Evolutionary conservation across 805 yeast genomes (phyloP).

Genomic region (Candida rishiriensis): DNA sequence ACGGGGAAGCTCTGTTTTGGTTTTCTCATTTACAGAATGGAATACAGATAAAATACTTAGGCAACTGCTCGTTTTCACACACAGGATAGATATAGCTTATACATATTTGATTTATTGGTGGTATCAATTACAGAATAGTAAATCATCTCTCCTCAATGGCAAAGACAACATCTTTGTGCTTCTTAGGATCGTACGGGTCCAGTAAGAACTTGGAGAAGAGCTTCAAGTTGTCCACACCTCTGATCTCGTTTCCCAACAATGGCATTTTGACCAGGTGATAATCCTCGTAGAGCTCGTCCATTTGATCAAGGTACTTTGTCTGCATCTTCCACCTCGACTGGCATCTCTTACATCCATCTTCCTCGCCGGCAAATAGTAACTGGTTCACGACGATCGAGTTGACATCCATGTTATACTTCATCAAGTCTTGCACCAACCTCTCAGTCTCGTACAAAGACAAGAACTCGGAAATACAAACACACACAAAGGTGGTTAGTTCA

Average conservation of each 20-base stretch:
- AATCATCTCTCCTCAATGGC: conserved; percentile 45
- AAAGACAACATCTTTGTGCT: conserved; percentile 49
- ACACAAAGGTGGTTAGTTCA: conserved; percentile 89
- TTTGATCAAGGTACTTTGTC: conserved; percentile 88
- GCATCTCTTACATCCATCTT: conserved; percentile 83
- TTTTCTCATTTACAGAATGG: too few relatives aligned
- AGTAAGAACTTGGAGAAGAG: conserved; percentile 79
- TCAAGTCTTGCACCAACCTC: conserved; percentile 93
- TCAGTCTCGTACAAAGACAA: conserved; percentile 95
- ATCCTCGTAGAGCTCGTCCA: conserved; percentile 94
- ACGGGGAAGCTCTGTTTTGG: too few relatives aligned
- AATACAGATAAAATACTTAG: too few relatives aligned
- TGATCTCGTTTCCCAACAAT: conserved; percentile 86
- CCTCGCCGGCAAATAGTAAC: conserved; percentile 78
- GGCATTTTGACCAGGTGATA: conserved; percentile 97
- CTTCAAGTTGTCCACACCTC: conserved; percentile 84
- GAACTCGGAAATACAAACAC: conserved; percentile 97
- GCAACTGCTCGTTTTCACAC: too few relatives aligned
- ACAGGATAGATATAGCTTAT: too few relatives aligned
- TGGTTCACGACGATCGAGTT: conserved; percentile 96
- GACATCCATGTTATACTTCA: conserved; percentile 93
- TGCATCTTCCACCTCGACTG: conserved; percentile 94
- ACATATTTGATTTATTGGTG: too few relatives aligned
- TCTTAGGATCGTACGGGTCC: conserved; percentile 68
- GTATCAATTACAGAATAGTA: too few relatives aligned